Conservation (phyloP, 2,329 filamentous ascomycete species). For the Pseudocercospora pini-densiflorae region DNA sequence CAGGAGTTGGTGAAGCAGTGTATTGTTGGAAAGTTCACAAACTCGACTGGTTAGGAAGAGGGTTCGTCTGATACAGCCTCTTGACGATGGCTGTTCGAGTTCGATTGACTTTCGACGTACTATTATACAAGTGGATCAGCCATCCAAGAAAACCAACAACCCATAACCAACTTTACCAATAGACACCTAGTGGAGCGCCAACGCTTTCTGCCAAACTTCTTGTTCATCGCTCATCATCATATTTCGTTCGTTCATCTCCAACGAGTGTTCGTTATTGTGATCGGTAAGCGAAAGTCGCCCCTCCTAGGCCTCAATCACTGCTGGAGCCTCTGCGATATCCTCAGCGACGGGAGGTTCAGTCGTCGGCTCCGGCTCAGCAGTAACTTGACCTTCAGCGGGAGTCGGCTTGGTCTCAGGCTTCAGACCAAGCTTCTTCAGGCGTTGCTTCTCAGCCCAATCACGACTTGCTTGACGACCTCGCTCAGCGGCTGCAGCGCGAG, state of each 20-base stretch:
- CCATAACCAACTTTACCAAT: not conserved
- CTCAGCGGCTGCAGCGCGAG: conserved; percentile 52
- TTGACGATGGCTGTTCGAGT: too few relatives aligned
- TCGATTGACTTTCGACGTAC: not conserved
- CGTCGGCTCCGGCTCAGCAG: not conserved
- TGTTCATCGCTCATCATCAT: not conserved
- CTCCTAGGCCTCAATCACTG: not conserved
- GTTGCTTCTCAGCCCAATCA: conserved; percentile 56
- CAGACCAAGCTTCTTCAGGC: conserved; percentile 4
- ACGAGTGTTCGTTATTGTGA: not conserved
- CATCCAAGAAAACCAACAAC: not conserved
- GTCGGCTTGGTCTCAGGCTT: not conserved
- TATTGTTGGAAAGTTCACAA: conserved; percentile 37
- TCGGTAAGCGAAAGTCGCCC: not conserved
- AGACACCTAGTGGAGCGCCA: not conserved
- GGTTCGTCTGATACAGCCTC: too few relatives aligned
- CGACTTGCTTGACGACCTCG: conserved; percentile 48
- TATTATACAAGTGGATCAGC: conserved; percentile 1
- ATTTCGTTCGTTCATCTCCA: not conserved
- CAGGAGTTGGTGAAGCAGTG: conserved; percentile 35
- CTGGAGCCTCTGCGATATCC: not conserved
- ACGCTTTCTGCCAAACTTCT: not conserved
- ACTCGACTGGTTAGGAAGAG: not conserved
- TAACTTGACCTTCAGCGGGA: not conserved
- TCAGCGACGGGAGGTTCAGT: not conserved